Percentiles rank a stretch among this genome's conserved stretches.
These are phyloP conservation scores for Paramecium pentaurelia DNA, from an alignment of 73 alveolate species.

Conservation along the genomic window DNA sequence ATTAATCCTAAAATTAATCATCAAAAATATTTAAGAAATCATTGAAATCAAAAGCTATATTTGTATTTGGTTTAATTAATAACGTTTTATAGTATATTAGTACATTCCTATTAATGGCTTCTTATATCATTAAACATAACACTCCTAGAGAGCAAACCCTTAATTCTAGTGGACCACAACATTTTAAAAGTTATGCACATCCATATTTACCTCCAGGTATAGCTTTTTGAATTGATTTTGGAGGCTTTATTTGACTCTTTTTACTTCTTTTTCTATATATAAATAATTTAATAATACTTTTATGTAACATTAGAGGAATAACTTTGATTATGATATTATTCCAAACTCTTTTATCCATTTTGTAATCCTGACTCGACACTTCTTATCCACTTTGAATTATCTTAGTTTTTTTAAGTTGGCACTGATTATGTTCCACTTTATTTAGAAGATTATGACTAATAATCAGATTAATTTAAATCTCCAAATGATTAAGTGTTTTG, in stretches of 20 bases:
- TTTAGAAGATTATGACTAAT: not conserved
- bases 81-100: slow-evolving; percentile 52
- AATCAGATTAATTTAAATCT: not conserved
- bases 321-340: not conserved
- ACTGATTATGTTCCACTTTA: slow-evolving; percentile 40
- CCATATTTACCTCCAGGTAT: slow-evolving; percentile 67
- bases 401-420: slow-evolving; percentile 27
- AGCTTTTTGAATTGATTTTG: slow-evolving; percentile 58
- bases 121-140: slow-evolving; percentile 44
- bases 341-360: not conserved
- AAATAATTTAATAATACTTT: not conserved
- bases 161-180: slow-evolving; percentile 59
- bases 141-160: slow-evolving; percentile 49
- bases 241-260: slow-evolving; percentile 43
- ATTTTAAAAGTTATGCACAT: slow-evolving; percentile 53
- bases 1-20: slow-evolving; percentile 1
- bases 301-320: not conserved
- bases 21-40: not conserved
- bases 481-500: not conserved
- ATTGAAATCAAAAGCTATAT: slow-evolving; percentile 42
- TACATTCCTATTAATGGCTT: slow-evolving; percentile 57
- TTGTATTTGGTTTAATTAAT: slow-evolving; percentile 56
- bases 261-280: slow-evolving; percentile 38
- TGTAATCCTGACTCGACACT: slow-evolving; percentile 33
- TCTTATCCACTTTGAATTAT: slow-evolving; percentile 48